phyloP scores from a whole-genome alignment of 495 filamentous ascomycete genomes.

The Bacidia gigantensis region DNA sequence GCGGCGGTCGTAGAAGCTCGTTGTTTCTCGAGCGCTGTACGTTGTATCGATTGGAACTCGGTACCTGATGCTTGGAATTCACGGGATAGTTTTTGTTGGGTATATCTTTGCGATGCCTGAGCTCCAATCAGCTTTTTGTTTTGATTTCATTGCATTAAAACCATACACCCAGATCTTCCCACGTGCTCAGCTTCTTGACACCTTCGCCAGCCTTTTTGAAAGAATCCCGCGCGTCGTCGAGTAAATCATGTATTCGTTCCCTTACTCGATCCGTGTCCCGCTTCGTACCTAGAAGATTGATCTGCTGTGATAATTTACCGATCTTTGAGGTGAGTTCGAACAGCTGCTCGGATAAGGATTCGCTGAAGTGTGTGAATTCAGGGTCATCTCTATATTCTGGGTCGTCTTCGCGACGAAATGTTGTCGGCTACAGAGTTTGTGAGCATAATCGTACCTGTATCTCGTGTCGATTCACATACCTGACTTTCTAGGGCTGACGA shows the following conservation, averaged over 20 bases:
- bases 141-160: background rate
- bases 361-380: constrained; percentile 71
- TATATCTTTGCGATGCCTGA: constrained; percentile 84
- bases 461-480: background rate
- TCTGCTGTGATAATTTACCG: constrained; percentile 61
- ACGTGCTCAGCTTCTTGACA: constrained; percentile 77
- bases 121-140: background rate
- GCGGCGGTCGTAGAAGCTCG: constrained; percentile 72
- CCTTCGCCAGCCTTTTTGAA: constrained; percentile 92
- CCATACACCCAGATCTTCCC: constrained; percentile 83
- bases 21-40: constrained; percentile 80
- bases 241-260: constrained; percentile 71
- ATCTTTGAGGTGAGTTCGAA: constrained; percentile 81
- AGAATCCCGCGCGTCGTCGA: constrained; percentile 69
- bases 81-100: constrained; percentile 81
- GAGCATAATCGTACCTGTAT: background rate
- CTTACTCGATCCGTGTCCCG: constrained; percentile 83
- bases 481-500: constrained; percentile 14
- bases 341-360: constrained; percentile 68
- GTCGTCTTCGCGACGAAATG: constrained; percentile 54
- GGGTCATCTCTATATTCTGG: constrained; percentile 72
- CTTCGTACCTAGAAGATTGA: constrained; percentile 74
- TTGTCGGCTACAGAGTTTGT: constrained; percentile 41
- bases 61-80: constrained; percentile 77
- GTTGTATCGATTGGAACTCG: constrained; percentile 85